A percentile compares a stretch with the other conserved stretches of the same genome.
phyloP scores from a whole-genome alignment of 352 stramenopile species.

The Phytophthora niederhauseri region DNA sequence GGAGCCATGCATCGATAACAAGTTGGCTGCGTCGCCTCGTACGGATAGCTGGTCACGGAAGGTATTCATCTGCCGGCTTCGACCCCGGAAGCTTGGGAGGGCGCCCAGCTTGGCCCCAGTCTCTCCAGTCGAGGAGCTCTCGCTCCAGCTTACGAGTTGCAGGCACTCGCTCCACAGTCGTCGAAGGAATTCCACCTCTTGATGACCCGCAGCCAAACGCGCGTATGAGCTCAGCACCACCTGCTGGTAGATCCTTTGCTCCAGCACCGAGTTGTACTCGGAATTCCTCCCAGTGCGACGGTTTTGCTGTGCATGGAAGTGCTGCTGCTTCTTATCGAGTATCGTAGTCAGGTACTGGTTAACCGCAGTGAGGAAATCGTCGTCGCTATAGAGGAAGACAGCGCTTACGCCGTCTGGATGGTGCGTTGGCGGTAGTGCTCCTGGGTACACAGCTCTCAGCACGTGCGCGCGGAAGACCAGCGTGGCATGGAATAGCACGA shows the following conservation, averaged over 20 bases:
- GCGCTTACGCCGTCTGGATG: neutral
- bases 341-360: constrained; percentile 23
- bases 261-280: neutral
- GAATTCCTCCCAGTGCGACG: neutral
- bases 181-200: constrained; percentile 27
- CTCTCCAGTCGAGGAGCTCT: neutral
- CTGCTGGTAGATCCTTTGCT: constrained; percentile 28
- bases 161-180: constrained; percentile 34
- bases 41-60: constrained; percentile 8
- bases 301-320: constrained; percentile 4
- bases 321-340: constrained; percentile 17
- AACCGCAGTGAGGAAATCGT: constrained; percentile 34
- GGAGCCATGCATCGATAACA: neutral
- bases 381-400: constrained; percentile 23
- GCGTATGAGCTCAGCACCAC: constrained; percentile 31
- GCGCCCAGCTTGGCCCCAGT: neutral
- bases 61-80: constrained; percentile 18
- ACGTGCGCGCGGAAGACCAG: constrained; percentile 32
- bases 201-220: constrained; percentile 16
- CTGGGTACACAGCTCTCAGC: constrained; percentile 15
- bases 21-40: neutral
- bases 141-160: constrained; percentile 19
- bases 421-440: constrained; percentile 8
- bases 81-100: constrained; percentile 2
- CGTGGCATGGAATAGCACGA: constrained; percentile 52